A percentile compares a stretch with the other conserved stretches of the same genome.
Evolutionary conservation across 306 rosid genomes (phyloP).

Genomic region (Prunus mume): DNA sequence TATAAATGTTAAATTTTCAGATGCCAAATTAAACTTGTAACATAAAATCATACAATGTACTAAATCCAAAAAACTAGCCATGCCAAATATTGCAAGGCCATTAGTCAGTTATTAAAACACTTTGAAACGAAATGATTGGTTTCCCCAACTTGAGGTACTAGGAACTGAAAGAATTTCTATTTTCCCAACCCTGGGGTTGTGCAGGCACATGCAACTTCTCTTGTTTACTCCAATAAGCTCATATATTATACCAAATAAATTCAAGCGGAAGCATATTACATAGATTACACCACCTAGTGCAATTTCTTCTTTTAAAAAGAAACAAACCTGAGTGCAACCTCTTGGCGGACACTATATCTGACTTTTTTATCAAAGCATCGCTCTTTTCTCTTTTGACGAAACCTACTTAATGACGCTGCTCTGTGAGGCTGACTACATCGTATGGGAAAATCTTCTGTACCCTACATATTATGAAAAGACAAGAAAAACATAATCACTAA

Average conservation of each 20-base stretch:
- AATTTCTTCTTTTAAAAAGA: not conserved
- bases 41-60: too few species aligned
- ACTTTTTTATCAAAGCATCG: constrained; percentile 94
- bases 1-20: too few species aligned
- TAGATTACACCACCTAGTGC: not conserved
- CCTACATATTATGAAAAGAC: constrained; percentile 37
- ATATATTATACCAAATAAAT: not conserved
- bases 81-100: too few species aligned
- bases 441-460: constrained; percentile 46
- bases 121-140: too few species aligned
- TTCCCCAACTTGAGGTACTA: too few species aligned
- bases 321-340: constrained; percentile 84
- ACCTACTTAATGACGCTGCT: constrained; percentile 76
- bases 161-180: not conserved
- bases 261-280: not conserved
- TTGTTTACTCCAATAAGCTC: not conserved
- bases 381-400: constrained; percentile 91
- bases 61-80: too few species aligned
- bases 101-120: too few species aligned
- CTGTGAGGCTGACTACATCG: constrained; percentile 78
- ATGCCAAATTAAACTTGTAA: too few species aligned
- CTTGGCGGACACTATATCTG: constrained; percentile 93
- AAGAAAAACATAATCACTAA: constrained; percentile 6
- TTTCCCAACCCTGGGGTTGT: not conserved
- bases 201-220: not conserved